Conservation (phyloP, 768 basidiomycete genomes). For the Porpolomopsis calyptriformis region DNA sequence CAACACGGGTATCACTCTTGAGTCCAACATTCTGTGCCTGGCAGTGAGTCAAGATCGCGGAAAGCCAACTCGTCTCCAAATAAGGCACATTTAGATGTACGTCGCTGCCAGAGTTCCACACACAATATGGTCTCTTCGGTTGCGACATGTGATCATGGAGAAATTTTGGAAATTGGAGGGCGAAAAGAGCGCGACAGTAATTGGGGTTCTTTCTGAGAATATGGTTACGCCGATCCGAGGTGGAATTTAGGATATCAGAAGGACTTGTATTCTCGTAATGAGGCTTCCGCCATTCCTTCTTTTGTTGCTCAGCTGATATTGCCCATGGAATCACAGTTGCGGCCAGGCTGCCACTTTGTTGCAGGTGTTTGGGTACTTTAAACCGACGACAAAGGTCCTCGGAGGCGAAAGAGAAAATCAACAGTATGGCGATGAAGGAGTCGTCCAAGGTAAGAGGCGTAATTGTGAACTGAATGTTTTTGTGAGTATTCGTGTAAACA, state of each 20-base stretch:
- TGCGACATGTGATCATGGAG: conserved; percentile 37
- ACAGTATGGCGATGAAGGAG: conserved; percentile 37
- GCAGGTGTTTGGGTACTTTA: conserved; percentile 29
- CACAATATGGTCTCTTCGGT: conserved; percentile 30
- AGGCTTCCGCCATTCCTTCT: conserved; percentile 18
- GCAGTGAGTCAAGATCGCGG: conserved; percentile 33
- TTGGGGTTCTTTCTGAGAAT: conserved; percentile 16
- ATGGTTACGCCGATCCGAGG: neutral
- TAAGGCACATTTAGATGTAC: conserved; percentile 19
- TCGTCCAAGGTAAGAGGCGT: conserved; percentile 38
- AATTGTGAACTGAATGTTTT: conserved; percentile 35
- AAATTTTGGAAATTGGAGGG: conserved; percentile 38
- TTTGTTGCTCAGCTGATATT: conserved; percentile 24
- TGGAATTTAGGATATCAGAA: neutral
- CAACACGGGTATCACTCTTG: conserved; percentile 32
- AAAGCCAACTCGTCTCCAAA: conserved; percentile 35
- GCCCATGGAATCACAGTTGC: conserved; percentile 41
- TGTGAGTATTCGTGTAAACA: conserved; percentile 1
- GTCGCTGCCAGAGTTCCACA: conserved; percentile 35
- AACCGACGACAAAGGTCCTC: conserved; percentile 26
- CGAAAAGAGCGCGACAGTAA: conserved; percentile 31
- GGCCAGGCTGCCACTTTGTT: conserved; percentile 23
- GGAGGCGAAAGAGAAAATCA: conserved; percentile 41
- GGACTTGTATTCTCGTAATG: conserved; percentile 1
- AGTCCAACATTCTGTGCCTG: conserved; percentile 28